Conservation (phyloP, 202 grass and related monocot species). For the Panicum hallii region DNA sequence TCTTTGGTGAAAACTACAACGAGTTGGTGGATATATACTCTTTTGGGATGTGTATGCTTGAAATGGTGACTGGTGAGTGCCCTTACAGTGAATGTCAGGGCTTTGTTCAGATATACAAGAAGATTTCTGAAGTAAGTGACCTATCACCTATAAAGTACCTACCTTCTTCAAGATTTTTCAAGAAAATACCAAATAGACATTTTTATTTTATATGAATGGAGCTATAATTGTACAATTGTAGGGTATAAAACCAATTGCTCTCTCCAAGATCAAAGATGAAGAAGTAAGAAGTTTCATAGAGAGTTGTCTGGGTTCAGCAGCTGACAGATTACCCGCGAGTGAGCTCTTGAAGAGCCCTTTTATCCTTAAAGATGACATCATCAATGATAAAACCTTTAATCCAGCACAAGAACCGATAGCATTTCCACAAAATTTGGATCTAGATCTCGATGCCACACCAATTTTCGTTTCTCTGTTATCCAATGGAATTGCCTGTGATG, state of each 20-base stretch:
- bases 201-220: slow-evolving; percentile 4
- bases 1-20: slow-evolving; percentile 62
- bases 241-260: slow-evolving; percentile 63
- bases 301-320: slow-evolving; percentile 55
- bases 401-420: slow-evolving; percentile 5
- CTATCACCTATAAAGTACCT: neutral
- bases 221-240: slow-evolving; percentile 20
- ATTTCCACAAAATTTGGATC: slow-evolving; percentile 2
- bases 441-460: slow-evolving; percentile 29
- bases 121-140: slow-evolving; percentile 54
- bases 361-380: slow-evolving; percentile 35
- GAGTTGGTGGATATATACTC: slow-evolving; percentile 67
- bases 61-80: slow-evolving; percentile 63
- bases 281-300: slow-evolving; percentile 59
- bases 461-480: slow-evolving; percentile 19
- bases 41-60: slow-evolving; percentile 69
- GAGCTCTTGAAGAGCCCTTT: slow-evolving; percentile 61
- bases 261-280: slow-evolving; percentile 59
- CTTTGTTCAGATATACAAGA: slow-evolving; percentile 59
- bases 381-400: slow-evolving; percentile 2
- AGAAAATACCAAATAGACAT: neutral
- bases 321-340: slow-evolving; percentile 47
- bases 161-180: slow-evolving; percentile 1
- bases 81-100: slow-evolving; percentile 65
- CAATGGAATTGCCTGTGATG: neutral